These are phyloP conservation scores for Leucocoprinus leucothites DNA, from an alignment of 768 basidiomycete species.

Conservation along the genomic window DNA sequence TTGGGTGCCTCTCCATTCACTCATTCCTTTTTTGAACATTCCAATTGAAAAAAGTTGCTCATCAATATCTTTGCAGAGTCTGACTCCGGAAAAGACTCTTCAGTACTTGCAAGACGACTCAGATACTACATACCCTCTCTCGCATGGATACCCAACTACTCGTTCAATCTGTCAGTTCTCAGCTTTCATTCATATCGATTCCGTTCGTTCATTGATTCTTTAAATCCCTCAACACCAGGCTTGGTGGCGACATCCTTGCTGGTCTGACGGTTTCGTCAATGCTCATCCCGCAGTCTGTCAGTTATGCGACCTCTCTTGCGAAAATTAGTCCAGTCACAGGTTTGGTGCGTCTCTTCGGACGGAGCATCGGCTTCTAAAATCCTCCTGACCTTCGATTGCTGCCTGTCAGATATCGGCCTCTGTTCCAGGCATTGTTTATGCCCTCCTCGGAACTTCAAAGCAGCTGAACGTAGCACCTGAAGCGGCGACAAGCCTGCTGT, in stretches of 20 bases:
- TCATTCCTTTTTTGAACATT: background rate
- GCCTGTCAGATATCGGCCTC: conserved; percentile 69
- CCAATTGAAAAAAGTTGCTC: background rate
- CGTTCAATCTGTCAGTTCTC: conserved; percentile 62
- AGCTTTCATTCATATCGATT: conserved; percentile 5
- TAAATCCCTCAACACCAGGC: conserved; percentile 19
- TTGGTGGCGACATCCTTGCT: conserved; percentile 66
- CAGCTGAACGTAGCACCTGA: conserved; percentile 87
- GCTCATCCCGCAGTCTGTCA: conserved; percentile 85
- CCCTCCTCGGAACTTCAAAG: conserved; percentile 81
- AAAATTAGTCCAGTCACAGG: conserved; percentile 84
- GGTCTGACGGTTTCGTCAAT: conserved; percentile 85
- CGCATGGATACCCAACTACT: conserved; percentile 79
- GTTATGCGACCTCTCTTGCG: conserved; percentile 87
- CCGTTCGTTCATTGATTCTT: background rate
- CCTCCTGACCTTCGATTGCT: background rate
- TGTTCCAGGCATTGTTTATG: conserved; percentile 86
- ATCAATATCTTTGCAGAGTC: background rate
- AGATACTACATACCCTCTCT: conserved; percentile 78
- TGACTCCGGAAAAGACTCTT: conserved; percentile 20
- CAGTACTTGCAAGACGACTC: conserved; percentile 43
- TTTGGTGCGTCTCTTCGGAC: conserved; percentile 47
- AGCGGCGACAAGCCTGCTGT: conserved; percentile 80
- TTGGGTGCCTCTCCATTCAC: background rate
- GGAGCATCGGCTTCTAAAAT: background rate